A percentile compares a stretch with the other conserved stretches of the same genome.
phyloP scores from a whole-genome alignment of 805 yeast species.

The Wickerhamiella lipophila region DNA sequence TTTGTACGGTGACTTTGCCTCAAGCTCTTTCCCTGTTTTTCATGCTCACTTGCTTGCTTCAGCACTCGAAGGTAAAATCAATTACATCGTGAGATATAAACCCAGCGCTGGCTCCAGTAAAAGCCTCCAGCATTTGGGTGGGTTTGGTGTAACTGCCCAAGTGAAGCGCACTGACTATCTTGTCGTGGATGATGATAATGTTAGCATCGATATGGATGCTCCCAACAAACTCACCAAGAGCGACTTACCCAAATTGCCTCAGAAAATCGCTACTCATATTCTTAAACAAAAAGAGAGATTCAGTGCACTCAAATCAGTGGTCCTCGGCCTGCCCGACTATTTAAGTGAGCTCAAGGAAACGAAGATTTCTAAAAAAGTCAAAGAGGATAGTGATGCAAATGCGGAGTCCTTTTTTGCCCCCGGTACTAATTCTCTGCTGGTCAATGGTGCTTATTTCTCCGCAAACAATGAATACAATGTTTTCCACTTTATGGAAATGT shows the following conservation, averaged over 20 bases:
- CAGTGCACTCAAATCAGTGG: constrained; percentile 30
- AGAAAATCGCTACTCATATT: constrained; percentile 29
- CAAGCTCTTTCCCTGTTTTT: constrained; percentile 41
- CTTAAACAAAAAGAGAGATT: constrained; percentile 27
- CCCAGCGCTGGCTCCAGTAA: constrained; percentile 26
- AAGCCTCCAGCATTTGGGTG: constrained; percentile 26
- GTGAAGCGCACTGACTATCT: constrained; percentile 55
- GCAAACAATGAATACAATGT: constrained; percentile 31
- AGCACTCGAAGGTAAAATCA: constrained; percentile 50
- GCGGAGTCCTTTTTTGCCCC: constrained; percentile 14
- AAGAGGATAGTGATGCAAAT: constrained; percentile 22
- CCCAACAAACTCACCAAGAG: constrained; percentile 19
- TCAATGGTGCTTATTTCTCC: constrained; percentile 53
- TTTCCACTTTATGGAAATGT: constrained; percentile 26
- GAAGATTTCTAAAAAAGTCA: constrained; percentile 10
- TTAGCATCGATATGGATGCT: constrained; percentile 19
- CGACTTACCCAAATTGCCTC: constrained; percentile 24
- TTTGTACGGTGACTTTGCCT: constrained; percentile 52
- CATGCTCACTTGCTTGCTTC: constrained; percentile 46
- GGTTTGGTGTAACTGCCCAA: constrained; percentile 56
- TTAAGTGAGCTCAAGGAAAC: constrained; percentile 25
- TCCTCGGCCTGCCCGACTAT: constrained; percentile 45
- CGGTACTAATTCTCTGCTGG: constrained; percentile 33
- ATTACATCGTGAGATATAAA: constrained; percentile 65
- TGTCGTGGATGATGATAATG: constrained; percentile 36